Evolutionary conservation across 108 stramenopile genomes (phyloP).

Genomic region (Schizochytrium sp.): DNA sequence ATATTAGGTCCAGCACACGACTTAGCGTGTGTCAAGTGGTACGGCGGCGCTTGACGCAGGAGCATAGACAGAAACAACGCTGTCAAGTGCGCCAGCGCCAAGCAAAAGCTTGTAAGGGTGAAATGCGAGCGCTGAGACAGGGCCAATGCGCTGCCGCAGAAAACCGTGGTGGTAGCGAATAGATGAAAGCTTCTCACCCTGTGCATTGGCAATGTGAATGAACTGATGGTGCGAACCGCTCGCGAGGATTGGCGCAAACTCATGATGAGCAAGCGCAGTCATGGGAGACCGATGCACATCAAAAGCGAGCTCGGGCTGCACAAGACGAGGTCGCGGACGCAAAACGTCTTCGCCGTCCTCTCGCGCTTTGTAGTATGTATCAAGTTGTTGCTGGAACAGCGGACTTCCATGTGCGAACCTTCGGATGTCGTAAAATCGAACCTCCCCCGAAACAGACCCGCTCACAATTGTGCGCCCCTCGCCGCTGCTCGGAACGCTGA

Average conservation of each 20-base stretch:
- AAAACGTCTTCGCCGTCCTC: not conserved
- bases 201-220: conserved; percentile 73
- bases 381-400: not conserved
- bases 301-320: conserved; percentile 21
- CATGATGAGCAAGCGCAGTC: conserved; percentile 84
- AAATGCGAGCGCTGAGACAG: conserved; percentile 80
- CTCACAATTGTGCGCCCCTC: conserved; percentile 56
- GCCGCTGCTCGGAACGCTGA: not conserved
- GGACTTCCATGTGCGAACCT: not conserved
- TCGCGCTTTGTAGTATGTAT: not conserved
- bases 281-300: conserved; percentile 75
- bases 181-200: conserved; percentile 74
- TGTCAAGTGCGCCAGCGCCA: conserved; percentile 81
- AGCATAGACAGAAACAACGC: conserved; percentile 52
- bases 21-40: not conserved
- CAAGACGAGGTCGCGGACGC: not conserved
- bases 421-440: conserved; percentile 85
- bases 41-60: not conserved
- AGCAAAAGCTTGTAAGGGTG: conserved; percentile 78
- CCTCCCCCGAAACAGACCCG: conserved; percentile 69
- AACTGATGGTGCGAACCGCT: conserved; percentile 85
- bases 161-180: conserved; percentile 81
- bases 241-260: conserved; percentile 72
- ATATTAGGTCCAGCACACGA: not conserved
- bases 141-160: conserved; percentile 80